Percentiles rank a stretch among this genome's conserved stretches.
Evolutionary conservation across 1,284 basidiomycete species (phyloP).

Genomic region (Wallemia hederae): DNA sequence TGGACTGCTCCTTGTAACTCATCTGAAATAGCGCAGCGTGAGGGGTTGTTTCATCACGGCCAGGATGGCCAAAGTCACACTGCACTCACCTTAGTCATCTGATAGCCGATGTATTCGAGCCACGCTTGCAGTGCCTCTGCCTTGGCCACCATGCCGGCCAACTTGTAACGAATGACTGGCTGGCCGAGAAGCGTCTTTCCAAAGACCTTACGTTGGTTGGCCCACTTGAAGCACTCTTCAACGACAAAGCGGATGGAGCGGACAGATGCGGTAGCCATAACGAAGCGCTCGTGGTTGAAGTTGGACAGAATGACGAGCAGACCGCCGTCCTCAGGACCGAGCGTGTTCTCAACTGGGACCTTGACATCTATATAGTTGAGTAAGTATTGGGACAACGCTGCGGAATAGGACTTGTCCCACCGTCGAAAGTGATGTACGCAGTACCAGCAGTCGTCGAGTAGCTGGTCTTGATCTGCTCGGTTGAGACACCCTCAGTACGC

Average conservation of each 20-base stretch:
- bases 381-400: no score
- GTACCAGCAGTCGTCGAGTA: slow-evolving; percentile 46
- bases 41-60: not conserved
- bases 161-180: slow-evolving; percentile 52
- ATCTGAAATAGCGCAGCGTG: slow-evolving; percentile 6
- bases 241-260: not conserved
- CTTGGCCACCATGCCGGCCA: slow-evolving; percentile 59
- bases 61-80: not conserved
- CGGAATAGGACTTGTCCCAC: no score
- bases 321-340: slow-evolving; percentile 54
- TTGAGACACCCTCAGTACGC: slow-evolving; percentile 45
- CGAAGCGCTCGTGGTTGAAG: slow-evolving; percentile 10
- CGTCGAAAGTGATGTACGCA: slow-evolving; percentile 61
- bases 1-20: slow-evolving; percentile 40
- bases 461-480: slow-evolving; percentile 54
- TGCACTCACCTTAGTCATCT: slow-evolving; percentile 50
- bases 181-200: slow-evolving; percentile 54
- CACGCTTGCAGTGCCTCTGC: slow-evolving; percentile 56
- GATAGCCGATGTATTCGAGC: slow-evolving; percentile 66
- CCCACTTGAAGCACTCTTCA: slow-evolving; percentile 22
- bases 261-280: not conserved
- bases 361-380: slow-evolving; percentile 24
- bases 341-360: slow-evolving; percentile 56
- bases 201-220: slow-evolving; percentile 48
- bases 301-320: slow-evolving; percentile 33